Evolutionary conservation across 495 filamentous ascomycete species (phyloP).

Genomic region (Parachaetomium inaequale): DNA sequence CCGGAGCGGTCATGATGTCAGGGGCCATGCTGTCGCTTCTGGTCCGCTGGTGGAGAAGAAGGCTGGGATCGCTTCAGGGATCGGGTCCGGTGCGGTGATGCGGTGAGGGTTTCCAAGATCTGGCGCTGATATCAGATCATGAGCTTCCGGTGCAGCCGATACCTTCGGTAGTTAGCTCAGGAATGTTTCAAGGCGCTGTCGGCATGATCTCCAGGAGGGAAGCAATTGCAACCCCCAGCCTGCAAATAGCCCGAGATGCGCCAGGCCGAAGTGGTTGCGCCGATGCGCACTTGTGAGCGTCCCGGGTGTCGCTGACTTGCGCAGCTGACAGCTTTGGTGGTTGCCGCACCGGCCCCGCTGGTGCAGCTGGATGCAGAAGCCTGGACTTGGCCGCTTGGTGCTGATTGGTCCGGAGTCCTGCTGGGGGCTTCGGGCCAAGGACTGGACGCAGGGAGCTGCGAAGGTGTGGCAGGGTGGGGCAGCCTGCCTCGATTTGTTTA

Average conservation of each 20-base stretch:
- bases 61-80: not conserved
- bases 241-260: not conserved
- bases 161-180: no score
- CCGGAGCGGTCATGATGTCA: not conserved
- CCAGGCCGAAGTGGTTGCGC: slow-evolving; percentile 7
- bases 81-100: not conserved
- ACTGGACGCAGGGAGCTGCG: not conserved
- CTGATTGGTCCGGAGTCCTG: not conserved
- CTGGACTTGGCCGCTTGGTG: not conserved
- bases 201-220: not conserved
- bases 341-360: not conserved
- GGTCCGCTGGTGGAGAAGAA: not conserved
- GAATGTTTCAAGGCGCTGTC: not conserved
- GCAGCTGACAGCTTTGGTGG: slow-evolving; percentile 10
- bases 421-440: not conserved
- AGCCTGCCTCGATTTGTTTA: not conserved
- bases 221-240: slow-evolving; percentile 1
- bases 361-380: not conserved
- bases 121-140: not conserved
- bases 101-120: no score
- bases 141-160: not conserved
- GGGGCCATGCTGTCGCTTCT: slow-evolving; percentile 1
- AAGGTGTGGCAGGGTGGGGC: slow-evolving; percentile 11
- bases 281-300: slow-evolving; percentile 15
- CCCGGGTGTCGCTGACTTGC: slow-evolving; percentile 3